Percentiles rank a stretch among this genome's conserved stretches.
These are phyloP conservation scores for Pyrus hybrid DNA, from an alignment of 331 rosid species.

Conservation along the genomic window DNA sequence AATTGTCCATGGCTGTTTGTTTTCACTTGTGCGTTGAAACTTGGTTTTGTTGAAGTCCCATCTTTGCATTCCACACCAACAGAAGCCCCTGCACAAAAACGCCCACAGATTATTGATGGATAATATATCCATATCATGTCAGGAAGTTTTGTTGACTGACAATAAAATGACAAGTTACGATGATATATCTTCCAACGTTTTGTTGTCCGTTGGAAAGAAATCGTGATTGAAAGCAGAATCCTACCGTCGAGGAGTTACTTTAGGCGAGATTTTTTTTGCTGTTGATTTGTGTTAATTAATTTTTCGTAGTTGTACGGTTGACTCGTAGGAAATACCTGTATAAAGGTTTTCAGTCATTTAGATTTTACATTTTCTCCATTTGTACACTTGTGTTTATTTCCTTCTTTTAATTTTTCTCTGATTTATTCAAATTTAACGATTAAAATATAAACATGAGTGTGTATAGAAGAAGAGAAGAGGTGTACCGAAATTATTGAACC, in stretches of 20 bases:
- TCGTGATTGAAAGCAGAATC: not conserved
- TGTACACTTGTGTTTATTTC: too few relatives aligned
- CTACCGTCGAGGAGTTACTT: not conserved
- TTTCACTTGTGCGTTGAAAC: slow-evolving; percentile 52
- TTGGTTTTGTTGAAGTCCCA: slow-evolving; percentile 23
- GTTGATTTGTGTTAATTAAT: too few relatives aligned
- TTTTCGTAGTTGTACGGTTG: not conserved
- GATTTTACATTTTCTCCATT: not conserved
- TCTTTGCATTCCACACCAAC: slow-evolving; percentile 11
- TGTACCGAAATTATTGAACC: too few relatives aligned
- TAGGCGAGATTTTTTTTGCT: not conserved
- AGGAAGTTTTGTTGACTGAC: too few relatives aligned
- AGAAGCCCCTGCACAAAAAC: slow-evolving; percentile 59
- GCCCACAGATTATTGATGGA: not conserved
- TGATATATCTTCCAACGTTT: too few relatives aligned
- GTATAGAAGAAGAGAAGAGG: too few relatives aligned
- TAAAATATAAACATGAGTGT: not conserved
- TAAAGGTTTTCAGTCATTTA: not conserved
- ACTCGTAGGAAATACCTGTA: not conserved
- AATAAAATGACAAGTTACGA: too few relatives aligned
- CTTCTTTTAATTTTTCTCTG: too few relatives aligned
- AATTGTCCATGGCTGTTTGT: slow-evolving; percentile 67
- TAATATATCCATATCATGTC: not conserved
- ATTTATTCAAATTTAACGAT: too few relatives aligned
- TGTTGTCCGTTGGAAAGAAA: not conserved